These are phyloP conservation scores for Murraya koenigii DNA, from an alignment of 345 rosid genomes.

Conservation along the genomic window DNA sequence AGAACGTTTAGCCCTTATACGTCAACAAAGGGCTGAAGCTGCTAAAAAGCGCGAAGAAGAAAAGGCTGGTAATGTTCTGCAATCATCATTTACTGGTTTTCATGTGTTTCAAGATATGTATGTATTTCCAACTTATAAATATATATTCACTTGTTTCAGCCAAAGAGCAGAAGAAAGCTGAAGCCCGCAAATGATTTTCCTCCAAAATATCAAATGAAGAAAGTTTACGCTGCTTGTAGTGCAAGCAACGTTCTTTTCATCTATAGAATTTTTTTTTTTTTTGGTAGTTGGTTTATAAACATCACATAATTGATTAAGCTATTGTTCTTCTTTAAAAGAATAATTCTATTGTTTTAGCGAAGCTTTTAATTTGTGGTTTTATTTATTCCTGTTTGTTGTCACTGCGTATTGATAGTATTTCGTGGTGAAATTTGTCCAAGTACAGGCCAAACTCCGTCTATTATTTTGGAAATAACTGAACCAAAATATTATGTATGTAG, in stretches of 20 bases:
- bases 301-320: slow-evolving; percentile 2
- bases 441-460: too few relatives aligned
- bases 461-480: too few relatives aligned
- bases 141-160: slow-evolving; percentile 33
- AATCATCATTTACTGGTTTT: not conserved
- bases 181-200: slow-evolving; percentile 51
- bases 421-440: too few relatives aligned
- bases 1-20: slow-evolving; percentile 63
- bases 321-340: slow-evolving; percentile 2
- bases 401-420: too few relatives aligned
- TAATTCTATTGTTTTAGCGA: not conserved
- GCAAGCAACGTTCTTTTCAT: not conserved
- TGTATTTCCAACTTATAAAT: not conserved
- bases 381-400: too few relatives aligned
- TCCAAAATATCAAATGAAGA: not conserved
- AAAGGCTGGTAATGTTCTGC: slow-evolving; percentile 48
- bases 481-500: too few relatives aligned
- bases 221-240: not conserved
- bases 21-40: slow-evolving; percentile 70
- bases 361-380: not conserved
- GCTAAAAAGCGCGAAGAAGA: slow-evolving; percentile 71
- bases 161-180: slow-evolving; percentile 60
- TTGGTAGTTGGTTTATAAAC: slow-evolving; percentile 7
- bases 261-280: not conserved
- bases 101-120: too few relatives aligned